Percentiles rank a stretch among this genome's conserved stretches.
Evolutionary conservation across 2,329 filamentous ascomycete species (phyloP).

Genomic region (Aspergillus transmontanensis): DNA sequence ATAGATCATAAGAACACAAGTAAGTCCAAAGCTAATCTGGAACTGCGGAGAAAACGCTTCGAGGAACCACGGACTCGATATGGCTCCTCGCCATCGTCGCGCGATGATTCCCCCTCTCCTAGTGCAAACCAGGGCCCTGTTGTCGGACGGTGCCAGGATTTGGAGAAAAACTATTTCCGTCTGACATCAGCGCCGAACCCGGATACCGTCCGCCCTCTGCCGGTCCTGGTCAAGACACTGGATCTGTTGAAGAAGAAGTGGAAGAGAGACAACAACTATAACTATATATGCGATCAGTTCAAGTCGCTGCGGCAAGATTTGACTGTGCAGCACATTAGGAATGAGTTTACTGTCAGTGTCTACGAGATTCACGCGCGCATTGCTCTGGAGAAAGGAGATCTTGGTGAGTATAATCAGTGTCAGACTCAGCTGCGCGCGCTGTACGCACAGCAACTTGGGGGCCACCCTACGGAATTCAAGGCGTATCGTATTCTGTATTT

Average conservation of each 20-base stretch:
- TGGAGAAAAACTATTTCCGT: constrained; percentile 95
- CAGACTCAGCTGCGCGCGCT: constrained; percentile 95
- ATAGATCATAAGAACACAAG: constrained; percentile 62
- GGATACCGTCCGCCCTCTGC: constrained; percentile 82
- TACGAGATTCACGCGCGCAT: constrained; percentile 98
- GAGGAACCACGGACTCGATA: constrained; percentile 56
- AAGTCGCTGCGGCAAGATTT: constrained; percentile 97
- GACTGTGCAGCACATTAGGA: constrained; percentile 95
- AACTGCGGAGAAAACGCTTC: constrained; percentile 88
- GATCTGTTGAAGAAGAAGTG: constrained; percentile 92
- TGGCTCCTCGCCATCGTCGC: constrained; percentile 42
- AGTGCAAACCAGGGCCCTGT: constrained; percentile 65
- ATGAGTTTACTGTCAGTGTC: constrained; percentile 91
- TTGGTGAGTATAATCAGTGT: constrained; percentile 99
- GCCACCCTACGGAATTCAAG: constrained; percentile 93
- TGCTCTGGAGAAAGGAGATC: constrained; percentile 94
- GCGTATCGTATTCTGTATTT: constrained; percentile 99
- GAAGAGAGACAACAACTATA: constrained; percentile 90
- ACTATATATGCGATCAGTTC: constrained; percentile 98
- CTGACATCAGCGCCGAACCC: constrained; percentile 88
- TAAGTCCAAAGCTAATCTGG: constrained; percentile 87
- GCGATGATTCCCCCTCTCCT: constrained; percentile 52
- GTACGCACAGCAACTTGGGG: constrained; percentile 83
- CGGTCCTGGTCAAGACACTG: constrained; percentile 78
- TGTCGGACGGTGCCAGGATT: constrained; percentile 76